Percentiles rank a stretch among this genome's conserved stretches.
These are phyloP conservation scores for Aureobasidium namibiae DNA, from an alignment of 2,329 filamentous ascomycete species.

Conservation along the genomic window DNA sequence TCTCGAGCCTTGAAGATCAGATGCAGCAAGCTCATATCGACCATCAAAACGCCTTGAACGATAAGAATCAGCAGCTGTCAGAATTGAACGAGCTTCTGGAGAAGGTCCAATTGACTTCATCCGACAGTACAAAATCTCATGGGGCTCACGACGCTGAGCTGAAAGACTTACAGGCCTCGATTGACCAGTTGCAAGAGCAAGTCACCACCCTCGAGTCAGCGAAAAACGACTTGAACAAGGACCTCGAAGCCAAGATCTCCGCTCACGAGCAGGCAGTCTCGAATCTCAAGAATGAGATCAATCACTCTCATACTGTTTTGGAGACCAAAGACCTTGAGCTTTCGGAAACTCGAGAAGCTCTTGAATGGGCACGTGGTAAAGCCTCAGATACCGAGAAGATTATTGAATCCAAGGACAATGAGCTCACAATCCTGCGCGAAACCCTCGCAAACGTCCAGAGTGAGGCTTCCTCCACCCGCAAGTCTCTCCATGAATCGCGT, in stretches of 20 bases:
- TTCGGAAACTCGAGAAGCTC: background rate
- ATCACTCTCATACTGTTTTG: background rate
- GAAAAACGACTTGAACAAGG: background rate
- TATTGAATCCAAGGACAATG: background rate
- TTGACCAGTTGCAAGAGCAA: background rate
- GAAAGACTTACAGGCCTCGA: background rate
- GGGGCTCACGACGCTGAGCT: background rate
- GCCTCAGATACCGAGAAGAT: background rate
- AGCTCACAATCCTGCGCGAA: background rate
- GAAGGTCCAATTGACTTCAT: background rate
- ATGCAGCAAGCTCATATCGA: background rate
- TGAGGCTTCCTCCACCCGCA: background rate
- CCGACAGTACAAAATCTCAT: background rate
- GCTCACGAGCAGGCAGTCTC: background rate
- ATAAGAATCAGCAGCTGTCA: constrained; percentile 10
- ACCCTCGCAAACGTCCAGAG: background rate
- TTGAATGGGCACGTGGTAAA: background rate
- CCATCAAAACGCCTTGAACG: background rate
- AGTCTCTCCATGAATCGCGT: background rate
- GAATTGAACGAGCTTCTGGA: constrained; percentile 2
- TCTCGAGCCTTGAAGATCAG: background rate
- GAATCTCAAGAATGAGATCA: background rate
- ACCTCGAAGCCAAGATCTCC: background rate
- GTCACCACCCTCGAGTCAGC: background rate
- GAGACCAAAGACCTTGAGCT: background rate